Evolutionary conservation across 2,329 filamentous ascomycete genomes (phyloP).

Genomic region (Dactylellina cionopaga): DNA sequence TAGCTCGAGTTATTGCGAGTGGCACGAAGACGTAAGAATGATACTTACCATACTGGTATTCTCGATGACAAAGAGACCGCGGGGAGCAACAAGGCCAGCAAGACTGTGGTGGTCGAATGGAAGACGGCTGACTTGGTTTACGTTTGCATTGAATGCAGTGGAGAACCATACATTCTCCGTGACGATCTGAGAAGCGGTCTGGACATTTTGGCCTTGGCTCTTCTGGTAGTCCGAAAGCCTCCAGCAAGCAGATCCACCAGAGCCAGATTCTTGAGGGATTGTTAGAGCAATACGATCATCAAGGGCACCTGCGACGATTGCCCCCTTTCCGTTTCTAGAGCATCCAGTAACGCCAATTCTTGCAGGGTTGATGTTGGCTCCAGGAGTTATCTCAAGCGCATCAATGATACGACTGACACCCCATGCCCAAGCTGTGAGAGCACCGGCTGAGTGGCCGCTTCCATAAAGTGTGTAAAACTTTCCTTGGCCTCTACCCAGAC

Average conservation of each 20-base stretch:
- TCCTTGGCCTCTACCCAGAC: slow-evolving; percentile 65
- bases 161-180: slow-evolving; percentile 73
- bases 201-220: slow-evolving; percentile 68
- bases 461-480: slow-evolving; percentile 71
- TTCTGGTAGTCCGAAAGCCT: slow-evolving; percentile 67
- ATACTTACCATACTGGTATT: slow-evolving; percentile 64
- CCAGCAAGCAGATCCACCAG: slow-evolving; percentile 72
- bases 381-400: slow-evolving; percentile 66
- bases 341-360: slow-evolving; percentile 71
- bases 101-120: slow-evolving; percentile 71
- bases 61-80: slow-evolving; percentile 68
- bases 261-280: slow-evolving; percentile 71
- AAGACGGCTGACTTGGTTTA: slow-evolving; percentile 63
- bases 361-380: slow-evolving; percentile 65
- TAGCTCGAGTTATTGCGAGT: too few relatives aligned
- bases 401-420: slow-evolving; percentile 71
- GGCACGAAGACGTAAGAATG: background rate
- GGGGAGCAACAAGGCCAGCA: slow-evolving; percentile 68
- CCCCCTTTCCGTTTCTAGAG: slow-evolving; percentile 73
- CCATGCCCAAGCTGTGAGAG: slow-evolving; percentile 72
- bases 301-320: slow-evolving; percentile 70
- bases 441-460: slow-evolving; percentile 67
- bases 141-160: slow-evolving; percentile 66
- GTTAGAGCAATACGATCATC: slow-evolving; percentile 70
- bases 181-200: slow-evolving; percentile 70